Evolutionary conservation across 345 rosid genomes (phyloP).

Genomic region (Arabis hirsuta): DNA sequence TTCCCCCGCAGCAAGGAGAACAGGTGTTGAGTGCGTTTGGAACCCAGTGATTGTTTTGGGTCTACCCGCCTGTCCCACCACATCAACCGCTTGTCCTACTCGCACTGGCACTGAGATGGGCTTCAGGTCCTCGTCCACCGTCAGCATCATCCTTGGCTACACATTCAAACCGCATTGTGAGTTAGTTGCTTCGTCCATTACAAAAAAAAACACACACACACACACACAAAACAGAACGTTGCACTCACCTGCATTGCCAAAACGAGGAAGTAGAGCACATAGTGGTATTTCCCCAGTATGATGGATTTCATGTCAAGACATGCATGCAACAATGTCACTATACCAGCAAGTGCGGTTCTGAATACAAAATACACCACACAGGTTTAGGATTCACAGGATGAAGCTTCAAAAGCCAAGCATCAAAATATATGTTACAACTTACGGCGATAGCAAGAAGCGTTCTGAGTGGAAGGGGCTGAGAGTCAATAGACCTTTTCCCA

Average conservation of each 20-base stretch:
- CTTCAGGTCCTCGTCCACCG: conserved; percentile 83
- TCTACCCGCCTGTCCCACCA: conserved; percentile 95
- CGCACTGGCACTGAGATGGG: conserved; percentile 85
- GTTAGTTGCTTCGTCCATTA: not conserved
- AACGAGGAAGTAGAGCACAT: conserved; percentile 84
- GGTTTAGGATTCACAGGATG: conserved; percentile 2
- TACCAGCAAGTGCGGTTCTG: conserved; percentile 93
- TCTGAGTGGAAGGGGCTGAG: conserved; percentile 95
- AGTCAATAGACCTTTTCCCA: conserved; percentile 94
- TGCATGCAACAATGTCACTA: conserved; percentile 76
- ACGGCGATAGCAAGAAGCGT: conserved; percentile 87
- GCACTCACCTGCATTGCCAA: conserved; percentile 89
- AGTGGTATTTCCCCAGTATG: conserved; percentile 85
- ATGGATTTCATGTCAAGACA: conserved; percentile 91
- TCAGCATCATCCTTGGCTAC: conserved; percentile 95
- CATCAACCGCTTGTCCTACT: conserved; percentile 97
- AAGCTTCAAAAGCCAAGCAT: not conserved
- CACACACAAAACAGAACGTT: not conserved
- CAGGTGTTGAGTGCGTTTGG: conserved; percentile 96
- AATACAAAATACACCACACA: conserved; percentile 8
- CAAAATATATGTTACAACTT: conserved; percentile 40
- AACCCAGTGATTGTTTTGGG: conserved; percentile 97
- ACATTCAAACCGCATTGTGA: conserved; percentile 12
- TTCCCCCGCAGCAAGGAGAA: conserved; percentile 93
- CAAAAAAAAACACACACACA: not conserved